phyloP scores from a whole-genome alignment of 768 basidiomycete genomes.

The Amyloporia xantha region DNA sequence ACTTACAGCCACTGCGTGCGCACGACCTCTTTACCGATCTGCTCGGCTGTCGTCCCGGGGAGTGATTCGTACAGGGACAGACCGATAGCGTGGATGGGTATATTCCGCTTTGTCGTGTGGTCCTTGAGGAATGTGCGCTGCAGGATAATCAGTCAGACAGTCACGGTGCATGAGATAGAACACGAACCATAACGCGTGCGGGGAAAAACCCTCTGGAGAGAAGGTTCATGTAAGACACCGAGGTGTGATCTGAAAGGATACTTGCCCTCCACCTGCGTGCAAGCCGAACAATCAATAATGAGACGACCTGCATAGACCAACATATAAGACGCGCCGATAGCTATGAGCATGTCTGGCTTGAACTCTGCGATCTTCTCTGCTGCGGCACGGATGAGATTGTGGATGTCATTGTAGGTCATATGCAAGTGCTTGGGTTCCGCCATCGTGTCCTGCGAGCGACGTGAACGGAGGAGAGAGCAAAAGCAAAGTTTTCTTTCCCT shows the following conservation, averaged over 20 bases:
- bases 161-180: background rate
- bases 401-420: constrained; percentile 88
- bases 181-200: constrained; percentile 74
- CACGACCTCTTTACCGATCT: constrained; percentile 79
- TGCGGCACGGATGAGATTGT: constrained; percentile 72
- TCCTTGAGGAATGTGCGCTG: constrained; percentile 84
- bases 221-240: constrained; percentile 11
- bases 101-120: constrained; percentile 59
- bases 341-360: constrained; percentile 81
- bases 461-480: background rate
- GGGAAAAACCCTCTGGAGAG: constrained; percentile 84
- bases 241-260: constrained; percentile 17
- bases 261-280: constrained; percentile 77
- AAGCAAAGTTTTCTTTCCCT: background rate
- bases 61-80: constrained; percentile 92
- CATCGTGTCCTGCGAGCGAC: background rate
- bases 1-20: constrained; percentile 95
- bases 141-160: background rate
- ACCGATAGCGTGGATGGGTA: constrained; percentile 95
- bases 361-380: constrained; percentile 69
- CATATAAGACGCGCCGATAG: constrained; percentile 65
- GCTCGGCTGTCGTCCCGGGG: constrained; percentile 63
- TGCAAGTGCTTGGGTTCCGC: constrained; percentile 48
- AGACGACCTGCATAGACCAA: too few species aligned
- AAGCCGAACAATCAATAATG: background rate